phyloP scores from a whole-genome alignment of 805 yeast genomes.

The Cyberlindnera euphorbiae region DNA sequence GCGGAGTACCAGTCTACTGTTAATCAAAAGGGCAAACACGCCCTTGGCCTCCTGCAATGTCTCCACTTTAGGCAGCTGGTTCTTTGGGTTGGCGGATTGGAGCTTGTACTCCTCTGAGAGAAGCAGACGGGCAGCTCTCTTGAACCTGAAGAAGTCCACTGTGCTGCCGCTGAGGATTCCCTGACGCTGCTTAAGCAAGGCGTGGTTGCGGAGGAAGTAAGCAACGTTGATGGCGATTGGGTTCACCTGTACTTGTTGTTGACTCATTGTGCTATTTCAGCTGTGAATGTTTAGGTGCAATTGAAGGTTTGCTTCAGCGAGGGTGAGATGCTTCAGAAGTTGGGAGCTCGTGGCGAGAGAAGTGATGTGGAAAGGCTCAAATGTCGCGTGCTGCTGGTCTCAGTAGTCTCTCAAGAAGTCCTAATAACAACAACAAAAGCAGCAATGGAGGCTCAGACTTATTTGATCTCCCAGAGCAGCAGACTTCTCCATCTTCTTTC shows the following conservation, averaged over 20 bases:
- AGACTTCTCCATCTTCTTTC: too few species aligned
- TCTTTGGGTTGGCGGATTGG: constrained; percentile 44
- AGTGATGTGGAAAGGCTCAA: too few species aligned
- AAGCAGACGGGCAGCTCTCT: constrained; percentile 77
- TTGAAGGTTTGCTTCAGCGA: too few species aligned
- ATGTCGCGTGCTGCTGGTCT: too few species aligned
- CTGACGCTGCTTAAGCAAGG: constrained; percentile 69
- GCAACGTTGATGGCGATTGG: constrained; percentile 70
- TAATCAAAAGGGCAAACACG: constrained; percentile 63
- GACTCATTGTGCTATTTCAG: constrained; percentile 5
- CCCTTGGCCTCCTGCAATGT: constrained; percentile 54
- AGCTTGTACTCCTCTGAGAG: constrained; percentile 63
- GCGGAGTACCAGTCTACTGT: constrained; percentile 70
- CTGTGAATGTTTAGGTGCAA: too few species aligned
- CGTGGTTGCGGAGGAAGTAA: constrained; percentile 59
- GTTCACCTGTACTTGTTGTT: constrained; percentile 23
- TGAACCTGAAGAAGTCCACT: constrained; percentile 80
- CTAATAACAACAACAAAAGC: too few species aligned
- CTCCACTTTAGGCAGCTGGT: constrained; percentile 43
- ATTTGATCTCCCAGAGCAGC: too few species aligned
- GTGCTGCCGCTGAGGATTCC: constrained; percentile 71
- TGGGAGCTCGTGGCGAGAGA: too few species aligned
- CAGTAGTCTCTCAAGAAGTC: too few species aligned
- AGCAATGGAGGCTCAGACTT: too few species aligned
- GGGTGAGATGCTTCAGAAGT: too few species aligned